Evolutionary conservation across 345 rosid genomes (phyloP).

Genomic region (Atalantia buxifolia): DNA sequence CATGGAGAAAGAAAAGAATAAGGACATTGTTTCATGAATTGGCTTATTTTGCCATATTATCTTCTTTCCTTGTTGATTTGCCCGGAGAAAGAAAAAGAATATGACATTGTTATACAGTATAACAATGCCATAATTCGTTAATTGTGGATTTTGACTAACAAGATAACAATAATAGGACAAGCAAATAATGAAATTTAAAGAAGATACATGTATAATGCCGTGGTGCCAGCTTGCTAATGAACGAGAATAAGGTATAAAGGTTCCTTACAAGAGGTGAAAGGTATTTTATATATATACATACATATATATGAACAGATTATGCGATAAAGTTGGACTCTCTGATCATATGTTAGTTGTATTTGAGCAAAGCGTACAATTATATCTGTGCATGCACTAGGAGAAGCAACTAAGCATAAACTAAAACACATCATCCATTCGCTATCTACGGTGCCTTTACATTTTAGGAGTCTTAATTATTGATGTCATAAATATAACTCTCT

Average conservation of each 20-base stretch:
- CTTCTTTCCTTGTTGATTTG: background rate
- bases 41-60: background rate
- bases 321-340: background rate
- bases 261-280: constrained; percentile 1
- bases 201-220: background rate
- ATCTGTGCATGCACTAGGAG: background rate
- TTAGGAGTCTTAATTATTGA: too few species aligned
- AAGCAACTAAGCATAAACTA: too few species aligned
- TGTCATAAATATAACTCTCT: too few species aligned
- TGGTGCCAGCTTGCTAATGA: background rate
- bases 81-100: constrained; percentile 49
- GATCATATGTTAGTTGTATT: background rate
- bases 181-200: background rate
- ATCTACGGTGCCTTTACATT: too few species aligned
- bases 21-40: background rate
- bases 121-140: background rate
- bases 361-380: background rate
- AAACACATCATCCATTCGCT: too few species aligned
- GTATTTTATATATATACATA: background rate
- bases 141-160: background rate
- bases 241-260: constrained; percentile 13
- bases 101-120: background rate
- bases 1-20: constrained; percentile 49
- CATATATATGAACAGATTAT: background rate
- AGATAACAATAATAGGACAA: background rate